A percentile compares a stretch with the other conserved stretches of the same genome.
These are phyloP conservation scores for Picochlorum sp. DNA, from an alignment of 139 green algal genomes.

Conservation along the genomic window DNA sequence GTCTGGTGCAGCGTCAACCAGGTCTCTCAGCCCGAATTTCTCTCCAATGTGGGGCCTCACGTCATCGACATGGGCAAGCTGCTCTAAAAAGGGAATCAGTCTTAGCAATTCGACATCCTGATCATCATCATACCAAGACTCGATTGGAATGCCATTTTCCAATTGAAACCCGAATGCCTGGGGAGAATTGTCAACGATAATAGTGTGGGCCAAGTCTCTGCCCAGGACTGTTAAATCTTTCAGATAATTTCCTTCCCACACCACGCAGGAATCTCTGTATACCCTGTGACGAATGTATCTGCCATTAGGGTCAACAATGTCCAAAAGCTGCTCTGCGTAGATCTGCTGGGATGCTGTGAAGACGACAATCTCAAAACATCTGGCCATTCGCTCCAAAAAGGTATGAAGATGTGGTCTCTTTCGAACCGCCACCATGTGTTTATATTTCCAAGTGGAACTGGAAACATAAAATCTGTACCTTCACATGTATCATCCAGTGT, in stretches of 20 bases:
- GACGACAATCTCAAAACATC: conserved; percentile 71
- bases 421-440: conserved; percentile 61
- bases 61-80: conserved; percentile 33
- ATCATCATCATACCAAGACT: conserved; percentile 88
- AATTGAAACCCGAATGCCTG: conserved; percentile 82
- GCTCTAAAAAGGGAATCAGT: conserved; percentile 87
- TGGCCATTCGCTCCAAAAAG: conserved; percentile 56
- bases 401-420: conserved; percentile 52
- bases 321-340: conserved; percentile 76
- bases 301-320: conserved; percentile 63
- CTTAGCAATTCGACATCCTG: conserved; percentile 67
- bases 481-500: conserved; percentile 42
- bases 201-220: conserved; percentile 70
- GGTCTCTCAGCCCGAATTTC: conserved; percentile 59
- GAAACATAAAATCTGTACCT: conserved; percentile 66
- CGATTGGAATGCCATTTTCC: conserved; percentile 93
- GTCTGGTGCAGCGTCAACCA: conserved; percentile 41
- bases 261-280: conserved; percentile 86
- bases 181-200: conserved; percentile 77
- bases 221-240: conserved; percentile 76
- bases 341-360: conserved; percentile 70
- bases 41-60: conserved; percentile 37
- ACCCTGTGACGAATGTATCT: conserved; percentile 76
- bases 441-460: conserved; percentile 62
- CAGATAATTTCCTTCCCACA: conserved; percentile 92